These are phyloP conservation scores for Bruguiera parviflora DNA, from an alignment of 345 rosid species.

Conservation along the genomic window DNA sequence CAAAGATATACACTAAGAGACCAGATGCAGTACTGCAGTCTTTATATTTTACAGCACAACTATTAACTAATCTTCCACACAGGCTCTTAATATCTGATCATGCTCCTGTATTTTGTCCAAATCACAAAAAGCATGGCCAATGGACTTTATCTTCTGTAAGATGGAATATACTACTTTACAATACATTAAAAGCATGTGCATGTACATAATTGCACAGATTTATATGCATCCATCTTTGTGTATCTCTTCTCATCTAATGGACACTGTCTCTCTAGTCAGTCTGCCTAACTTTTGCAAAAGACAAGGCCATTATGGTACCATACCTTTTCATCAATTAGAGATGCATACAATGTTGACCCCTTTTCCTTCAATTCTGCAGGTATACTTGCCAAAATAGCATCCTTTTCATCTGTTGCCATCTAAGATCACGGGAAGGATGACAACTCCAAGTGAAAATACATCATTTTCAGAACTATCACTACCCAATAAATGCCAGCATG, in stretches of 20 bases:
- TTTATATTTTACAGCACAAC: neutral
- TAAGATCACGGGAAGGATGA: conserved; percentile 25
- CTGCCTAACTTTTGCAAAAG: no score
- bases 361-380: conserved; percentile 68
- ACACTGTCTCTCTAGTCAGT: neutral
- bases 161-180: neutral
- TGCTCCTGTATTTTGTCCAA: conserved; percentile 1
- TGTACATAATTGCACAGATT: neutral
- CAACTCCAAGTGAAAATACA: neutral
- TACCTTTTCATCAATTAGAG: conserved; percentile 85
- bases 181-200: neutral
- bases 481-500: no score
- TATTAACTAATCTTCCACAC: neutral
- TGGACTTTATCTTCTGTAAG: neutral
- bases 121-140: neutral
- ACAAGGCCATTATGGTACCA: neutral
- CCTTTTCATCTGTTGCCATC: conserved; percentile 75
- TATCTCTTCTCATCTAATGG: neutral
- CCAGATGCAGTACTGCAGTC: neutral
- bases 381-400: conserved; percentile 64
- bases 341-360: conserved; percentile 57
- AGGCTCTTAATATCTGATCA: conserved; percentile 14
- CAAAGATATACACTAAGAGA: neutral
- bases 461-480: no score
- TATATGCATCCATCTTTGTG: neutral